Percentiles rank a stretch among this genome's conserved stretches.
phyloP scores from a whole-genome alignment of 2,329 filamentous ascomycete species.

The Scopulariopsis brevicaulis region DNA sequence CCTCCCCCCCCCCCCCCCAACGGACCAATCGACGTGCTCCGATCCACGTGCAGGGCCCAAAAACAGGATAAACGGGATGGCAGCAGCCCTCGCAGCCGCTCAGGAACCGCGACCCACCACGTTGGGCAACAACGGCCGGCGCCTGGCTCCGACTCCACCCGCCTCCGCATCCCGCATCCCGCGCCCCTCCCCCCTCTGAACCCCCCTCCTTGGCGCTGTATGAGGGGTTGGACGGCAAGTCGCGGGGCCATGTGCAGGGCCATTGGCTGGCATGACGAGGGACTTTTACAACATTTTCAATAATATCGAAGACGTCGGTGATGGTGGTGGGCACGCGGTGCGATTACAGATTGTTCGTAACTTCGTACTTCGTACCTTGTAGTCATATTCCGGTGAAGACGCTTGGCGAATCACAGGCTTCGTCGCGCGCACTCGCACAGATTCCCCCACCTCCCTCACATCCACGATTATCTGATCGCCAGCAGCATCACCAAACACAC shows the following conservation, averaged over 20 bases:
- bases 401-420: background rate
- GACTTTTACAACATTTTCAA: background rate
- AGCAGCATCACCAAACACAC: no score
- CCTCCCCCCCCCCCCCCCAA: no score
- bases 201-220: background rate
- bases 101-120: background rate
- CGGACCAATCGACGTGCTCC: background rate
- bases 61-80: background rate
- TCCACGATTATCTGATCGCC: no score
- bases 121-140: background rate
- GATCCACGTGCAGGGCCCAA: background rate
- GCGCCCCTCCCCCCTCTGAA: no score
- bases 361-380: background rate
- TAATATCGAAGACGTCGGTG: background rate
- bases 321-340: background rate
- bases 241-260: no score
- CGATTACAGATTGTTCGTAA: no score
- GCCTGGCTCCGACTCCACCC: background rate
- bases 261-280: no score
- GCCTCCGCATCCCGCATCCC: no score
- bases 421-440: background rate
- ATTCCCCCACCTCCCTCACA: background rate
- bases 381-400: background rate
- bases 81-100: background rate
- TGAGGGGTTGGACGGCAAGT: background rate